A percentile compares a stretch with the other conserved stretches of the same genome.
Evolutionary conservation across 208 protist genomes (phyloP).

Genomic region (Trypanosoma platydactyli): DNA sequence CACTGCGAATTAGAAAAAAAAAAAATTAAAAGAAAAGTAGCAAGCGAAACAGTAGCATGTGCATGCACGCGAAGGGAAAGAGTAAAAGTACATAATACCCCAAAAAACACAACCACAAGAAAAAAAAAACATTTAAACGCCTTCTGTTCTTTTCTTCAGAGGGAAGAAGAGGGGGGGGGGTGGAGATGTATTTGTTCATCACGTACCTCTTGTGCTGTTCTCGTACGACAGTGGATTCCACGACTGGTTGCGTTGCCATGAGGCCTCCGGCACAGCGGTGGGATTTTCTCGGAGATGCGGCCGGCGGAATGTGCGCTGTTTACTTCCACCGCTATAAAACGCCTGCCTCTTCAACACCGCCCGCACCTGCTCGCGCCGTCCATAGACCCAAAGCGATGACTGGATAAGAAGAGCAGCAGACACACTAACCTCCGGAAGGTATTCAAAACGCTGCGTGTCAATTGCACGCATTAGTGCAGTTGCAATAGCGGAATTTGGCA

Average conservation of each 20-base stretch:
- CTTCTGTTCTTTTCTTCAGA: neutral
- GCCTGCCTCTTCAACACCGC: slow-evolving; percentile 13
- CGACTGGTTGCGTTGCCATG: slow-evolving; percentile 24
- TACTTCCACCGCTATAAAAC: slow-evolving; percentile 21
- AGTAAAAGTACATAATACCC: neutral
- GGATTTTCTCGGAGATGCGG: slow-evolving; percentile 75
- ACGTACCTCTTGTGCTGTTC: slow-evolving; percentile 57
- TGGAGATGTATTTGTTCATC: too few species aligned
- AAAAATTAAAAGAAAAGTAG: slow-evolving; percentile 18
- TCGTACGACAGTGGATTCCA: slow-evolving; percentile 44
- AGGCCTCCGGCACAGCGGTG: slow-evolving; percentile 54
- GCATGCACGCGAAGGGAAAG: neutral
- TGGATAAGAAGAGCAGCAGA: slow-evolving; percentile 66
- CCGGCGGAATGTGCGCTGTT: slow-evolving; percentile 48
- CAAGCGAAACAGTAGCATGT: neutral
- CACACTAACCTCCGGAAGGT: slow-evolving; percentile 68
- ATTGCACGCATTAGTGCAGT: slow-evolving; percentile 64
- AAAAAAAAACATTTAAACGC: neutral
- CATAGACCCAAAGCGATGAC: slow-evolving; percentile 61
- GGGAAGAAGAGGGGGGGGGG: too few species aligned
- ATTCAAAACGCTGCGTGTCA: slow-evolving; percentile 57
- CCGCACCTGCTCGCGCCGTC: slow-evolving; percentile 23
- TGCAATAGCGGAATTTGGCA: slow-evolving; percentile 61
- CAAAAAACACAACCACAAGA: neutral
- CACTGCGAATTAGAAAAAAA: neutral